Base-by-base conservation (phyloP, 306 rosid genomes). In the Sicyos baderoa region DNA sequence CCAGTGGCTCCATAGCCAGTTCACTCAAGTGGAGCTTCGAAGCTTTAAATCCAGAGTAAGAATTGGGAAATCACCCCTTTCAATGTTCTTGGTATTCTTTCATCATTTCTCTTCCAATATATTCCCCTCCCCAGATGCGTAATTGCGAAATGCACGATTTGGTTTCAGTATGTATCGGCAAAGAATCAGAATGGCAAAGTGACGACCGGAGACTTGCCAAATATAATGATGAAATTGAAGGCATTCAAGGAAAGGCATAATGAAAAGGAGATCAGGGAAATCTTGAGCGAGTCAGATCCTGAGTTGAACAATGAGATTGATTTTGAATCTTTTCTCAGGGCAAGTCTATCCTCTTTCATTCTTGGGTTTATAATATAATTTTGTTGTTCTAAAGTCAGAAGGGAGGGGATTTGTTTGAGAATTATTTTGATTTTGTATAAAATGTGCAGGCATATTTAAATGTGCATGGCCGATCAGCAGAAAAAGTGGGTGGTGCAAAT, bases 21-120 rank as follows among this genome's bases (percentile, higher is more conserved):
- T 93, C 81, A 88, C 96, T 7, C 99, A 93, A 77, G 97, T 93
- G 18, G 94, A 93, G 87, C 97, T 93, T 75, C 96, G 94, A 58
- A 80, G 86, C 79, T 85, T 93, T 61, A 82, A 88, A 74, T 85
- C 94, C 7, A 90, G 85, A 80, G 97, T 93, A 84, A 57, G 92
- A 53, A 54, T 66, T 1, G 4, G 25, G 1, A 18, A 16, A 16
- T 16, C 0, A 7, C 32, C 48, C 21, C 13, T 32, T 0, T 65
- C 21, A 15, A 45, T 9, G 22, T 67, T 67, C 55, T 66, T 66
- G 42, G 13, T 51, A 48, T 67, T 23, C 23, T 3, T 15, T 67
- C 16, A 25, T 67, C 16, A 9, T 14, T 67, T 67, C 8, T 37
- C 44, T 48, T 16, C 9, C 23, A 48, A 12, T 7, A 21, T 48